These are phyloP conservation scores for Solanum arcanum DNA, from an alignment of 257 asterid species.

Conservation along the genomic window DNA sequence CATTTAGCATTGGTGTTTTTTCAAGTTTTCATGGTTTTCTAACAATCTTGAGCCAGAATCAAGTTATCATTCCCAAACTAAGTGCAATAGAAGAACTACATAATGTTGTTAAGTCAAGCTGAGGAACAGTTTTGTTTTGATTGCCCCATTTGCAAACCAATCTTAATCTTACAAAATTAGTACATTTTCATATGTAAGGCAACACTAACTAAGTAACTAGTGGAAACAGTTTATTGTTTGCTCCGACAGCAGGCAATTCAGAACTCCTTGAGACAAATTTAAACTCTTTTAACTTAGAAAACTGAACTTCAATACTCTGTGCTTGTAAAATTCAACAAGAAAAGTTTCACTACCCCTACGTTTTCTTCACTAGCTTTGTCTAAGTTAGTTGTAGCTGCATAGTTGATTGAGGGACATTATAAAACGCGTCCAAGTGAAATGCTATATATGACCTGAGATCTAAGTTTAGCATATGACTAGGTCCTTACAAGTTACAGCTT, in stretches of 20 bases:
- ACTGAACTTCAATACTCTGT: background rate
- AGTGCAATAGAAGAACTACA: no score
- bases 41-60: background rate
- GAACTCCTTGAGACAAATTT: background rate
- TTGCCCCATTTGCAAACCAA: slow-evolving; percentile 11
- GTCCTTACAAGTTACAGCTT: background rate
- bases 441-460: background rate
- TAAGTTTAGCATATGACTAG: background rate
- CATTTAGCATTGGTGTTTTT: background rate
- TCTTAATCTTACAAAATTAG: background rate
- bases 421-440: background rate
- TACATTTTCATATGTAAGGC: background rate
- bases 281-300: background rate
- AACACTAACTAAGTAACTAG: background rate
- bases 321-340: background rate
- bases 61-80: no score
- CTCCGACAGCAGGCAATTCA: background rate
- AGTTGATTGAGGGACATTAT: background rate
- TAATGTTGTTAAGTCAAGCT: slow-evolving; percentile 34
- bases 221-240: background rate
- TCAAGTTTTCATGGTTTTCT: background rate
- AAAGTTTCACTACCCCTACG: background rate
- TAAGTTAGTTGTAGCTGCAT: background rate
- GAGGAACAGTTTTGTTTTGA: slow-evolving; percentile 53
- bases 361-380: background rate